phyloP scores from a whole-genome alignment of 495 filamentous ascomycete genomes.

The Lentithecium fluviatile region DNA sequence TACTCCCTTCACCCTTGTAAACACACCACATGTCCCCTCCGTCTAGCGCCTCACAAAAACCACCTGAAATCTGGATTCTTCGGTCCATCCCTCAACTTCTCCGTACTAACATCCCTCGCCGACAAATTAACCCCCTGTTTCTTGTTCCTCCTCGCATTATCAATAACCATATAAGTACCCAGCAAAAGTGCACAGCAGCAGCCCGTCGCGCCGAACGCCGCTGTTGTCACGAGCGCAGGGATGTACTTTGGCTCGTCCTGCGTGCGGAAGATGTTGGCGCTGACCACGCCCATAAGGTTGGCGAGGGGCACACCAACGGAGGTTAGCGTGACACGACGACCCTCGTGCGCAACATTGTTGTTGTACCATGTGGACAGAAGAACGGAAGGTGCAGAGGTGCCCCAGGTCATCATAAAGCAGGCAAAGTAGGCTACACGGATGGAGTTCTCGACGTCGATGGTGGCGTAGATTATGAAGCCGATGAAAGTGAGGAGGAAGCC shows the following conservation, averaged over 20 bases:
- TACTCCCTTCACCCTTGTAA: too few relatives aligned
- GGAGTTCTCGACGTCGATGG: slow-evolving; percentile 61
- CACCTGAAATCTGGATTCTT: slow-evolving; percentile 65
- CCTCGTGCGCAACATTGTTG: slow-evolving; percentile 78
- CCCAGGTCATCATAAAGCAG: slow-evolving; percentile 82
- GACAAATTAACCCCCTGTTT: slow-evolving; percentile 59
- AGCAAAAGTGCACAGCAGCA: slow-evolving; percentile 56
- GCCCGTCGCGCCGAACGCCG: slow-evolving; percentile 67
- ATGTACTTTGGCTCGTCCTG: slow-evolving; percentile 72
- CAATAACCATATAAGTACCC: slow-evolving; percentile 67
- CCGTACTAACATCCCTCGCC: slow-evolving; percentile 67
- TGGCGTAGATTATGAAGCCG: slow-evolving; percentile 73
- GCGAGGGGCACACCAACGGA: slow-evolving; percentile 73
- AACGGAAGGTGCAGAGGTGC: slow-evolving; percentile 57
- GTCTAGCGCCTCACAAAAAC: slow-evolving; percentile 49
- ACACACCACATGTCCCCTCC: too few relatives aligned
- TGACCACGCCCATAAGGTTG: slow-evolving; percentile 78
- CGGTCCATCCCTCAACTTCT: slow-evolving; percentile 66
- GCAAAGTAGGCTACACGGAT: slow-evolving; percentile 71
- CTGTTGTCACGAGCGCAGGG: slow-evolving; percentile 70
- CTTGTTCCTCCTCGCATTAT: slow-evolving; percentile 64
- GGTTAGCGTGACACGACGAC: slow-evolving; percentile 66
- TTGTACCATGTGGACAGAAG: slow-evolving; percentile 50
- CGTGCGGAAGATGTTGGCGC: slow-evolving; percentile 70
- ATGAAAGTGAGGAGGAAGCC: slow-evolving; percentile 72